Base-by-base conservation (phyloP, 768 basidiomycete genomes). In the Tylopilus felleus region DNA sequence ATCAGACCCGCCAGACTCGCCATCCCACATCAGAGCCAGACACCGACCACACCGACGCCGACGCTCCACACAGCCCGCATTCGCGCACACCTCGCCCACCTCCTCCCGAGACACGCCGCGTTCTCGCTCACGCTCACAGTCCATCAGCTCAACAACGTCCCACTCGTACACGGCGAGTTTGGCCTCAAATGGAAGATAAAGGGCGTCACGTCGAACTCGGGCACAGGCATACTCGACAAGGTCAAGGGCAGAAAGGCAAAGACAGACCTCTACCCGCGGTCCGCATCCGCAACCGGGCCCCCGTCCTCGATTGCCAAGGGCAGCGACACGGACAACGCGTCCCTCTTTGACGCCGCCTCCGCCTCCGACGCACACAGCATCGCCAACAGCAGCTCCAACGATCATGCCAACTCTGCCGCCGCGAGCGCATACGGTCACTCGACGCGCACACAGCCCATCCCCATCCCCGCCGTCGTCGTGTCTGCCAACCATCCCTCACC, bases 121-220 rank as follows among this genome's bases (percentile, higher is more conserved):
- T 90, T 91, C 70, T 78, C 80, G 50, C 80, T 82, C 27, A 74
- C 75, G 12, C 63, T 90, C 39, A 73, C 74, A 19, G 75, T 90
- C 36, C 85, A 89, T 70, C 80, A 88, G 59, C 77, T 91, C 21
- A 76, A 80, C 19, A 85, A 81, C 59, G 84, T 91, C 0, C 89
- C 89, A 0, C 80, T 89, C 53, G 80, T 89, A 31, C 72, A 74
- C 39, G 88, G 88, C 57, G 79, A 87, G 63, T 89, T 90, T 63
- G 82, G 75, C 19, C 79, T 85, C 6, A 74, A 77, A 21, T 90
- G 89, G 87, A 85, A 82, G 68, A 80, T 90, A 70, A 86, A 83
- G 74, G 77, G 82, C 58, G 77, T 75, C 29, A 72, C 71, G 35
- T 68, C 76, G 3, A 67, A 70, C 14, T 56, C 71, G 19, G 73